Base-by-base conservation (phyloP, 2,329 filamentous ascomycete genomes). In the Ascocoryne sarcoides region DNA sequence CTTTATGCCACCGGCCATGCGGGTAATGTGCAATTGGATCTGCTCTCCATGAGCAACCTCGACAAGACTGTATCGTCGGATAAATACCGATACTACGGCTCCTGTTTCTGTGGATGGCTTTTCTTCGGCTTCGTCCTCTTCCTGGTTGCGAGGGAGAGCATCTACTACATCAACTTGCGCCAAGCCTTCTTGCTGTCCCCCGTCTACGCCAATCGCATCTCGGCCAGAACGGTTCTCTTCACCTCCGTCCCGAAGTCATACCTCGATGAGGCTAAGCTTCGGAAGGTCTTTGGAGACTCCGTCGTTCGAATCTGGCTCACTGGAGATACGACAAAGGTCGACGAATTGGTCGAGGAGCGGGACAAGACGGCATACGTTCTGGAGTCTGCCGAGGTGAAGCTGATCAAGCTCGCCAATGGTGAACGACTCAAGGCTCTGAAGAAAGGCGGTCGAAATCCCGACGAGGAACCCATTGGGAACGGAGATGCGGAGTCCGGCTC, bases 181-280 rank as follows among this genome's bases (percentile, higher is more conserved):
- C 90, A 96, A 64, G 90, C 90, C 0, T 95, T 93, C 64, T 76
- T 93, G 30, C 75, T 93, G 40, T 89, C 87, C 9, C 87, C 88
- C 9, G 70, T 84, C 35, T 93, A 93, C 60, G 75, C 87, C 39
- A 82, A 81, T 55, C 84, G 89, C 42, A 79, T 95, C 33, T 95
- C 90, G 2, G 90, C 89, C 2, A 79, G 87, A 39, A 95, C 89
- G 1, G 84, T 96, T 1, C 76, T 98, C 10, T 88, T 95, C 62
- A 83, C 87, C 2, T 83, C 85, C 2, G 87, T 95, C 1, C 90
- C 90, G 2, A 66, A 78, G 15, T 67, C 78, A 5, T 94, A 93
- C 49, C 74, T 92, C 38, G 76, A 87, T 52, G 79, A 89, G 61
- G 70, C 71, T n/a, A 82, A 78, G 52, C 68, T 95, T 40, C 78